A percentile compares a stretch with the other conserved stretches of the same genome.
phyloP scores from a whole-genome alignment of 2,329 filamentous ascomycete genomes.

The Alternaria alternata region DNA sequence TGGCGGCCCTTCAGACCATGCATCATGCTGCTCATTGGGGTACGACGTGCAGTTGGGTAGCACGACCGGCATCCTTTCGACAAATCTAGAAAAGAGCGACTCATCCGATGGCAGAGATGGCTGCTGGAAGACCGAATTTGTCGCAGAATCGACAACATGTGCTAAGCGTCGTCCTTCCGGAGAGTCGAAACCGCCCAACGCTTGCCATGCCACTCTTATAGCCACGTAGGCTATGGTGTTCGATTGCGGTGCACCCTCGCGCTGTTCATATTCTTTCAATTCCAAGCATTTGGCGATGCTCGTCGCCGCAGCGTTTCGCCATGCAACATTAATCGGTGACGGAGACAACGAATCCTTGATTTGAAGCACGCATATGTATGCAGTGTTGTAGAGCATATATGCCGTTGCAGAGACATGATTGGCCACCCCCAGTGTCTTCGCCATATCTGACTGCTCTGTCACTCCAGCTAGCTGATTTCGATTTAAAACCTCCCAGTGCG shows the following conservation, averaged over 20 bases:
- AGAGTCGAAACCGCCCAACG: slow-evolving; percentile 32
- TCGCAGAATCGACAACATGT: slow-evolving; percentile 15
- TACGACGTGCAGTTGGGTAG: not conserved
- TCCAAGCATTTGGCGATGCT: slow-evolving; percentile 33
- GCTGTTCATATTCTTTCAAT: slow-evolving; percentile 25
- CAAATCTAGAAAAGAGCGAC: not conserved
- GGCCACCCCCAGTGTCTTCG: slow-evolving; percentile 23
- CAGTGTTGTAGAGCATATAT: slow-evolving; percentile 38
- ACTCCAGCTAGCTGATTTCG: slow-evolving; percentile 12
- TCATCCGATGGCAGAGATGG: not conserved
- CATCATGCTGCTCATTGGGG: not conserved
- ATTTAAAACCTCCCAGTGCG: slow-evolving; percentile 27
- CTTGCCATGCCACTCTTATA: slow-evolving; percentile 38
- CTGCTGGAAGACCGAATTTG: slow-evolving; percentile 19
- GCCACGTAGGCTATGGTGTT: slow-evolving; percentile 38
- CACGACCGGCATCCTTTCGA: not conserved
- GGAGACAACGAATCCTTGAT: slow-evolving; percentile 30
- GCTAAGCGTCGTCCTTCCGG: slow-evolving; percentile 33
- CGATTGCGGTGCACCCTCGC: slow-evolving; percentile 17
- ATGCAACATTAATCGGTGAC: slow-evolving; percentile 17
- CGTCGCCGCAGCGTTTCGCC: slow-evolving; percentile 29
- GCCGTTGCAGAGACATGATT: slow-evolving; percentile 32
- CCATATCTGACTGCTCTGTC: slow-evolving; percentile 10
- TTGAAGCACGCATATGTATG: slow-evolving; percentile 30
- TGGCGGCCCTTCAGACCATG: not conserved